phyloP scores from a whole-genome alignment of 106 monocot genomes.

The Dendrobium nobile region DNA sequence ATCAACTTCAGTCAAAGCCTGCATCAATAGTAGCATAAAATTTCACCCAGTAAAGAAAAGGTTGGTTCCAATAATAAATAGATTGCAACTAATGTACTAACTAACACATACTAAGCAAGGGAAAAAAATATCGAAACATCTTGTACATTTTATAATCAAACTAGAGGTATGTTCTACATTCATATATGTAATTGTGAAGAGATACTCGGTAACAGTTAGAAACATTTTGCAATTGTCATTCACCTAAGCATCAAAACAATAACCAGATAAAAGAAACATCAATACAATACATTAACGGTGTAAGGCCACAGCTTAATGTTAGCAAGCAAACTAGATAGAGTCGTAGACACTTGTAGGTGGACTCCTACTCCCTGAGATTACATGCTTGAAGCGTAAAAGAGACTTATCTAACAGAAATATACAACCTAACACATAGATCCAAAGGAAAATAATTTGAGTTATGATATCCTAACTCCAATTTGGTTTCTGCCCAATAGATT shows the following conservation, averaged over 20 bases:
- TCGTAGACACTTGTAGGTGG: neutral
- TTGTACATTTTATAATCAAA: neutral
- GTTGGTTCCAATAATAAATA: neutral
- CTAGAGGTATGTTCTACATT: neutral
- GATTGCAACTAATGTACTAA: neutral
- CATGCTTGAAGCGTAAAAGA: neutral
- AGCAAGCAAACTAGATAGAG: neutral
- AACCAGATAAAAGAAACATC: neutral
- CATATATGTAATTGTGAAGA: neutral
- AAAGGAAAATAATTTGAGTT: neutral
- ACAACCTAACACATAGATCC: neutral
- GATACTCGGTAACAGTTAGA: neutral
- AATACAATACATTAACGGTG: neutral
- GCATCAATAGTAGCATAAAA: conserved; percentile 8
- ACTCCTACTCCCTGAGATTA: neutral
- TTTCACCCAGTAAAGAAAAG: neutral
- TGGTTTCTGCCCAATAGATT: no score
- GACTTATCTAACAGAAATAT: neutral
- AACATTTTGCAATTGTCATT: neutral
- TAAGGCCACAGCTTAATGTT: neutral
- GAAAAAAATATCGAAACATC: neutral
- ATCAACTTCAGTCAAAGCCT: conserved; percentile 42
- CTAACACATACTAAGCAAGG: neutral
- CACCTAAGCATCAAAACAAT: conserved; percentile 1
- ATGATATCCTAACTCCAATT: no score